These are phyloP conservation scores for Vigna nakashimae DNA, from an alignment of 306 rosid genomes.

Conservation along the genomic window DNA sequence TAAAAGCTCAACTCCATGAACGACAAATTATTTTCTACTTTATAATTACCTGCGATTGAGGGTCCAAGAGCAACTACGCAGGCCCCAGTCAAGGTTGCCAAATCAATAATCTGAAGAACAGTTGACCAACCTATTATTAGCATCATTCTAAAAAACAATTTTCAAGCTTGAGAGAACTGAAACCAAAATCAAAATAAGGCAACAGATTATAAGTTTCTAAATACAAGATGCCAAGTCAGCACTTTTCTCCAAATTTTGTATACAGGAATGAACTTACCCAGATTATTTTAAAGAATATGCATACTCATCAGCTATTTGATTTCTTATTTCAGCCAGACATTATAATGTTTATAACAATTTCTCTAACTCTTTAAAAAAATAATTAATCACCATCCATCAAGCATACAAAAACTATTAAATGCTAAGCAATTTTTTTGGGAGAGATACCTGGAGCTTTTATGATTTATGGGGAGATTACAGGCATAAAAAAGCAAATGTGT, in stretches of 20 bases:
- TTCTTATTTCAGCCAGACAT: slow-evolving; percentile 9
- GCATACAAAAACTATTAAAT: slow-evolving; percentile 9
- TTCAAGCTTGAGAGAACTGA: slow-evolving; percentile 13
- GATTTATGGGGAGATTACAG: slow-evolving; percentile 14
- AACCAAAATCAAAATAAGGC: slow-evolving; percentile 21
- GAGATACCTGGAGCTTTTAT: background rate
- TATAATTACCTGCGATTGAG: slow-evolving; percentile 79
- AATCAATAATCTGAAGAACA: slow-evolving; percentile 79
- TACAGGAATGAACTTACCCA: slow-evolving; percentile 27
- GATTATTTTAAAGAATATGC: slow-evolving; percentile 10
- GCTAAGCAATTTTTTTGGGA: background rate
- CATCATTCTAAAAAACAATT: slow-evolving; percentile 39
- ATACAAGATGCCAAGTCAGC: slow-evolving; percentile 16
- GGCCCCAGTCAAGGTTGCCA: slow-evolving; percentile 97
- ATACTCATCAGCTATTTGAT: slow-evolving; percentile 3
- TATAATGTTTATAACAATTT: slow-evolving; percentile 9
- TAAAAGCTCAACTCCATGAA: background rate
- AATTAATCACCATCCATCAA: slow-evolving; percentile 1
- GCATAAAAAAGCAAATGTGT: slow-evolving; percentile 40
- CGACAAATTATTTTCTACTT: slow-evolving; percentile 1
- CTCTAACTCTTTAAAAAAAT: slow-evolving; percentile 4
- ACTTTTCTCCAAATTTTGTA: slow-evolving; percentile 7
- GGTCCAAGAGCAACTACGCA: slow-evolving; percentile 93
- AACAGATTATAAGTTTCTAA: background rate
- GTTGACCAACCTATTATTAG: slow-evolving; percentile 50